These are phyloP conservation scores for Zalerion maritima DNA, from an alignment of 495 filamentous ascomycete species.

Conservation along the genomic window DNA sequence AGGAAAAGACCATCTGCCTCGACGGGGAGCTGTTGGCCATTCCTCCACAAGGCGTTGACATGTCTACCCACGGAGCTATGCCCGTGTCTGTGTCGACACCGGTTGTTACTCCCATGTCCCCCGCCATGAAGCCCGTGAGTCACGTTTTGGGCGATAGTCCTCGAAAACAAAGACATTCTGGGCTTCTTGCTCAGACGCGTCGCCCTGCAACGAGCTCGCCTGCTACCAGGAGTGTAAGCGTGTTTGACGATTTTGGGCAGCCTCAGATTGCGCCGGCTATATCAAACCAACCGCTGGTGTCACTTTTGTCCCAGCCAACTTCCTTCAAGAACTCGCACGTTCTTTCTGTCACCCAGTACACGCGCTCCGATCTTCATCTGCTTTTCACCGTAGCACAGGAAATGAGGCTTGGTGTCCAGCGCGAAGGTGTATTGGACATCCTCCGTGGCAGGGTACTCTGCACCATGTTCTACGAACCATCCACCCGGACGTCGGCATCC, in stretches of 20 bases:
- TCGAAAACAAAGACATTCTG: constrained; percentile 29
- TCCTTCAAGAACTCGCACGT: constrained; percentile 78
- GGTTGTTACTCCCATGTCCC: constrained; percentile 31
- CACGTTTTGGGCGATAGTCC: constrained; percentile 30
- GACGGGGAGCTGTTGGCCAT: constrained; percentile 50
- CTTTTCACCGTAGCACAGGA: constrained; percentile 94
- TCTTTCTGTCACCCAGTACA: constrained; percentile 80
- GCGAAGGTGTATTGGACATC: constrained; percentile 75
- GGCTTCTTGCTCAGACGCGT: no score
- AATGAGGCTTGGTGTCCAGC: constrained; percentile 84
- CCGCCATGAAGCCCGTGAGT: constrained; percentile 34
- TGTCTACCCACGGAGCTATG: constrained; percentile 54
- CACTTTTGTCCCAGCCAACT: constrained; percentile 58
- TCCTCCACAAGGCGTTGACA: constrained; percentile 50
- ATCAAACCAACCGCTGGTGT: constrained; percentile 32
- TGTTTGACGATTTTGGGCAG: constrained; percentile 37
- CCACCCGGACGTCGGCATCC: constrained; percentile 86
- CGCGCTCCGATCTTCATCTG: constrained; percentile 68
- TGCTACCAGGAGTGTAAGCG: constrained; percentile 9
- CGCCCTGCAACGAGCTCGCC: constrained; percentile 10
- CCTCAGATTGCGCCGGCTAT: constrained; percentile 26
- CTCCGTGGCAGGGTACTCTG: constrained; percentile 73
- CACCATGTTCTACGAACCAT: constrained; percentile 95
- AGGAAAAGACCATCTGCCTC: constrained; percentile 60
- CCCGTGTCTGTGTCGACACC: no score